phyloP scores from a whole-genome alignment of 2,329 filamentous ascomycete species.

The Ilyonectria sp. region DNA sequence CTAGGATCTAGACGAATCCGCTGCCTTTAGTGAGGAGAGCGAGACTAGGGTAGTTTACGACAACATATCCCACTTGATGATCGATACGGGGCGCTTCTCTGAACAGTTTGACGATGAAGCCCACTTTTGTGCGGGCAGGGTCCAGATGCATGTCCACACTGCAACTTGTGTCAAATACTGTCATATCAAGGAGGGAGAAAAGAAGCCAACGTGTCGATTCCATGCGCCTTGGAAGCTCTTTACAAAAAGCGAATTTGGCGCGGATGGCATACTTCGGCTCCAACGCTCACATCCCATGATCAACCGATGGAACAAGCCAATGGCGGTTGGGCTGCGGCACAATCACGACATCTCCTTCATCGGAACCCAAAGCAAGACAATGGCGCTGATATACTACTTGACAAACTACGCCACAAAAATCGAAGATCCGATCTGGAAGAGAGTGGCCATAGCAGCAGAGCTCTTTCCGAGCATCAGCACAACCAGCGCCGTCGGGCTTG shows the following conservation, averaged over 20 bases:
- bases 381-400: constrained; percentile 21
- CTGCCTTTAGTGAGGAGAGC: constrained; percentile 2
- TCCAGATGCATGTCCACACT: constrained; percentile 13
- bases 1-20: constrained; percentile 3
- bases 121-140: constrained; percentile 18
- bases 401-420: constrained; percentile 24
- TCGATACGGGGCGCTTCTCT: not conserved
- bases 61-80: constrained; percentile 19
- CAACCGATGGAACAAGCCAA: constrained; percentile 11
- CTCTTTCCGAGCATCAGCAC: constrained; percentile 4
- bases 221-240: not conserved
- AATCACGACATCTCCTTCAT: constrained; percentile 29
- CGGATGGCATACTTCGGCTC: not conserved
- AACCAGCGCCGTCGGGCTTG: not conserved
- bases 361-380: constrained; percentile 18
- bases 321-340: constrained; percentile 1
- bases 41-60: not conserved
- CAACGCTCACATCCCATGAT: constrained; percentile 11
- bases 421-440: constrained; percentile 23
- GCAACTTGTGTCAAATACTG: not conserved
- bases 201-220: constrained; percentile 12
- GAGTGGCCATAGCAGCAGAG: constrained; percentile 7
- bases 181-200: not conserved
- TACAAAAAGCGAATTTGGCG: too few species aligned
- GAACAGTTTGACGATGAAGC: constrained; percentile 21